Evolutionary conservation across 2,329 filamentous ascomycete genomes (phyloP).

Genomic region (Arthroderma sp.): DNA sequence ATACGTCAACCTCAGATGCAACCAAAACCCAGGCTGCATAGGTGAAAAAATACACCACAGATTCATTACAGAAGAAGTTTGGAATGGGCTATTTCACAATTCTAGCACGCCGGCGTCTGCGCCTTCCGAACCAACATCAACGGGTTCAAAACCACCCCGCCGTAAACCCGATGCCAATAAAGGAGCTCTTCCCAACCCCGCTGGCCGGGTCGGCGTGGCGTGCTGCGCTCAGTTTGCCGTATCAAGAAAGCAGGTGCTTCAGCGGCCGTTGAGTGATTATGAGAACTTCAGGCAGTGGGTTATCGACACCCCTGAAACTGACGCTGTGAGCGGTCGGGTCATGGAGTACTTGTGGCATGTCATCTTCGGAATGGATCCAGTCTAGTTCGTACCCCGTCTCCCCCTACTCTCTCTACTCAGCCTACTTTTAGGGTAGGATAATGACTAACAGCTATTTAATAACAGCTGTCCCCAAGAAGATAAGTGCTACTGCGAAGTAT

Average conservation of each 20-base stretch:
- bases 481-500: conserved; percentile 14
- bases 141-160: conserved; percentile 36
- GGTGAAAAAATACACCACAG: conserved; percentile 12
- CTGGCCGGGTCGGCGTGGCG: conserved; percentile 35
- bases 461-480: conserved; percentile 8
- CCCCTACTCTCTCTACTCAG: neutral
- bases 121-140: conserved; percentile 35
- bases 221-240: conserved; percentile 52
- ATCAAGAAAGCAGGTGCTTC: conserved; percentile 36
- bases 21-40: conserved; percentile 39
- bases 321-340: conserved; percentile 41
- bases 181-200: conserved; percentile 9
- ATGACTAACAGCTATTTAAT: conserved; percentile 7
- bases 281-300: conserved; percentile 43
- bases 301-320: conserved; percentile 36
- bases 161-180: conserved; percentile 9
- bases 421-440: neutral
- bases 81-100: conserved; percentile 19
- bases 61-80: conserved; percentile 16
- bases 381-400: conserved; percentile 13
- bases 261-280: conserved; percentile 37
- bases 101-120: conserved; percentile 12
- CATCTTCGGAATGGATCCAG: conserved; percentile 25
- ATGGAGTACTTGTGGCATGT: conserved; percentile 51
- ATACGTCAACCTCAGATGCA: conserved; percentile 44